phyloP scores from a whole-genome alignment of 805 yeast genomes.

The Wickerhamiella dianesei region DNA sequence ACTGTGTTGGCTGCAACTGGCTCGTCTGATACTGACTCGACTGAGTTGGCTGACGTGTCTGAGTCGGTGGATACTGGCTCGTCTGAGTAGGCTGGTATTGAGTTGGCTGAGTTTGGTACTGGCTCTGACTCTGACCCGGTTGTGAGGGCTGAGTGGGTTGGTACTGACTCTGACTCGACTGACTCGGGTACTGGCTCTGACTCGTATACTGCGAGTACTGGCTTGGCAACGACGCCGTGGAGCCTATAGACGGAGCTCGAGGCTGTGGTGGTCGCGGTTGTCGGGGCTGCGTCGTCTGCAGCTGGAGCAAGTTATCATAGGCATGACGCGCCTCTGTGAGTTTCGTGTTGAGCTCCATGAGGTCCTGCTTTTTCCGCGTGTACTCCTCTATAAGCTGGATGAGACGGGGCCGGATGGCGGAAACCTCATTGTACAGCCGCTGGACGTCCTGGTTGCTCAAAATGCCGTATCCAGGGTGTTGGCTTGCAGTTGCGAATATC shows the following conservation, averaged over 20 bases:
- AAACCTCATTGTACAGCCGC: slow-evolving; percentile 53
- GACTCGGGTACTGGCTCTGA: no score
- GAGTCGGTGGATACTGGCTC: no score
- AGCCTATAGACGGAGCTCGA: slow-evolving; percentile 9
- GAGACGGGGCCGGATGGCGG: slow-evolving; percentile 60
- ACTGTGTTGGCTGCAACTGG: no score
- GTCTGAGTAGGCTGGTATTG: no score
- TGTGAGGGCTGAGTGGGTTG: no score
- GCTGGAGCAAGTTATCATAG: slow-evolving; percentile 42
- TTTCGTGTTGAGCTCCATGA: slow-evolving; percentile 55
- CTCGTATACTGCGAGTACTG: background rate
- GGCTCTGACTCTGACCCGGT: no score
- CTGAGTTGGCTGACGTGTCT: no score
- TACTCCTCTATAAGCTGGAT: slow-evolving; percentile 67
- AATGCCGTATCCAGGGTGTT: slow-evolving; percentile 24
- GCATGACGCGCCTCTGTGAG: slow-evolving; percentile 52
- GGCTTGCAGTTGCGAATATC: slow-evolving; percentile 32
- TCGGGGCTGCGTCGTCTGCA: background rate
- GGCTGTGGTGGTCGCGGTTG: no score
- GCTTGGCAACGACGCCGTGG: slow-evolving; percentile 4
- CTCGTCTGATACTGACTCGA: no score
- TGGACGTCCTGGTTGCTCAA: slow-evolving; percentile 56
- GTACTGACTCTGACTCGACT: no score
- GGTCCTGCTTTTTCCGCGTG: slow-evolving; percentile 62
- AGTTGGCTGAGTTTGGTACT: no score